A percentile compares a stretch with the other conserved stretches of the same genome.
phyloP scores from a whole-genome alignment of 306 rosid genomes.

The Parietaria judaica region DNA sequence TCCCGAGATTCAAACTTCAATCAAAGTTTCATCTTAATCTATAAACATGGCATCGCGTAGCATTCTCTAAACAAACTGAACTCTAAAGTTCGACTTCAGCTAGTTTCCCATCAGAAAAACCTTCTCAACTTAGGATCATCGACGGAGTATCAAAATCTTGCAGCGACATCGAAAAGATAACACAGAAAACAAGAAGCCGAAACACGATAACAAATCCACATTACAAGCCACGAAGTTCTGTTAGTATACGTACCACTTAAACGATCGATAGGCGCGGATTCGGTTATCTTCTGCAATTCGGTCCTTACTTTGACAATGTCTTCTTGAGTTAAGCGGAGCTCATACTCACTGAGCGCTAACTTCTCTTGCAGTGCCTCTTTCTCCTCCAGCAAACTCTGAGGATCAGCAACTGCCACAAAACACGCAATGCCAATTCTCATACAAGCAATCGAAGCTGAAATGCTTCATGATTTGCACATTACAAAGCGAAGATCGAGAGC shows the following conservation, averaged over 20 bases:
- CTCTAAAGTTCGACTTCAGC: too few relatives aligned
- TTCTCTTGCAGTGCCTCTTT: constrained; percentile 75
- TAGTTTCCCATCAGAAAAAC: too few relatives aligned
- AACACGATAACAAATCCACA: not conserved
- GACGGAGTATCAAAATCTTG: not conserved
- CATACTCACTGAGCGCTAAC: constrained; percentile 81
- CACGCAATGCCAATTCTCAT: not conserved
- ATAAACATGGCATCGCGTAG: too few relatives aligned
- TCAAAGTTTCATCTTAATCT: too few relatives aligned
- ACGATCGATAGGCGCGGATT: constrained; percentile 24
- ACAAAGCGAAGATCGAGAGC: not conserved
- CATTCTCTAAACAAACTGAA: too few relatives aligned
- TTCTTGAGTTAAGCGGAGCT: constrained; percentile 87
- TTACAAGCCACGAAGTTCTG: constrained; percentile 9
- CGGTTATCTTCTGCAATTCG: constrained; percentile 61
- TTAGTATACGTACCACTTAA: constrained; percentile 46
- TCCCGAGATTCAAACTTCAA: not conserved
- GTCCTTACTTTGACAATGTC: constrained; percentile 59
- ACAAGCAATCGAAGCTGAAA: too few relatives aligned
- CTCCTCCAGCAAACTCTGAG: constrained; percentile 82
- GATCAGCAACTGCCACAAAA: constrained; percentile 67
- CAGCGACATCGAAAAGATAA: constrained; percentile 7
- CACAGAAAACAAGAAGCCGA: constrained; percentile 3
- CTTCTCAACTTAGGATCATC: too few relatives aligned
- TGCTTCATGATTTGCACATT: not conserved